Percentiles rank a stretch among this genome's conserved stretches.
These are phyloP conservation scores for Neurospora africana DNA, from an alignment of 495 filamentous ascomycete genomes.

Conservation along the genomic window DNA sequence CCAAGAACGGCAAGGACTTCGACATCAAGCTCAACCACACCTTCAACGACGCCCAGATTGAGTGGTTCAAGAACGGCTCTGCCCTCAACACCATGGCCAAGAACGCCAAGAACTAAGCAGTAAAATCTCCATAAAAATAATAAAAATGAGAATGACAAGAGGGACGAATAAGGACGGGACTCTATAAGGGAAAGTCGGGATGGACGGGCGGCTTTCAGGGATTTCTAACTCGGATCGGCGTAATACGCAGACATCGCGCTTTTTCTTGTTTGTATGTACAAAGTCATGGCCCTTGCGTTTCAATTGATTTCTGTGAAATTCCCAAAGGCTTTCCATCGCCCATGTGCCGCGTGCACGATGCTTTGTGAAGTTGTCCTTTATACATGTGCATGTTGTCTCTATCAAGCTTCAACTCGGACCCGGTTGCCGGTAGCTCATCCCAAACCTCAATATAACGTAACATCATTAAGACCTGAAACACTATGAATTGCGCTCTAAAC, in stretches of 20 bases:
- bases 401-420: background rate
- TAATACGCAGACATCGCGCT: conserved; percentile 15
- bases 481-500: background rate
- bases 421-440: background rate
- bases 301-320: conserved; percentile 13
- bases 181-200: conserved; percentile 4
- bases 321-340: background rate
- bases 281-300: conserved; percentile 26
- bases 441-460: background rate
- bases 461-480: background rate
- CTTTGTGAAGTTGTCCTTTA: background rate
- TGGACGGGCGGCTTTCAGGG: conserved; percentile 19
- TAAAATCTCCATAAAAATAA: conserved; percentile 8
- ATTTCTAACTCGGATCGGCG: conserved; percentile 20
- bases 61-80: conserved; percentile 97
- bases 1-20: conserved; percentile 67
- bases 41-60: conserved; percentile 92
- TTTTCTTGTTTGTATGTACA: conserved; percentile 24
- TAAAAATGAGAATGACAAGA: conserved; percentile 10
- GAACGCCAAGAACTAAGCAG: conserved; percentile 22
- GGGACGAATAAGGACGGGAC: conserved; percentile 4
- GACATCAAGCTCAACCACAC: conserved; percentile 84
- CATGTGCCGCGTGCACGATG: background rate
- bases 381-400: background rate
- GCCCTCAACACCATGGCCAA: conserved; percentile 98